Evolutionary conservation across 306 rosid species (phyloP).

Genomic region (Lablab purpureus): DNA sequence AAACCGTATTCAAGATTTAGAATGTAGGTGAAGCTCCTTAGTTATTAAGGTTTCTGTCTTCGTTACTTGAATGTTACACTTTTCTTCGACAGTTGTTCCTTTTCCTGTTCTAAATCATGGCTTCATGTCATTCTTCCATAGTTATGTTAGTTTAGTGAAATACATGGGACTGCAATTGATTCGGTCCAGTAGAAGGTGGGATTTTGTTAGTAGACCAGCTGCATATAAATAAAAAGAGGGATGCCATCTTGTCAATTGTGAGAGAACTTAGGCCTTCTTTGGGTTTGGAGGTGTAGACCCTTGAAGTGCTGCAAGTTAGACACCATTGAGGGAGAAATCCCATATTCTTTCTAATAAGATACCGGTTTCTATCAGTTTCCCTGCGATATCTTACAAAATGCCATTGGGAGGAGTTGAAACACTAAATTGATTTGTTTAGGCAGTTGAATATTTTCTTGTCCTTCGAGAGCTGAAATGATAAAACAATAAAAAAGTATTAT

Average conservation of each 20-base stretch:
- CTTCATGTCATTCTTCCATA: neutral
- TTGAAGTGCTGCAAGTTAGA: too few relatives aligned
- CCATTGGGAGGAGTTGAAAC: neutral
- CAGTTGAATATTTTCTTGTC: constrained; percentile 1
- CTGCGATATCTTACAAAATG: neutral
- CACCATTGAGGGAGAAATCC: too few relatives aligned
- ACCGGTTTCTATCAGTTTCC: too few relatives aligned
- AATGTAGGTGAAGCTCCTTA: constrained; percentile 62
- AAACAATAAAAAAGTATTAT: neutral
- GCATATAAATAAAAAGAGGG: too few relatives aligned
- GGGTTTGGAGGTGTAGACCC: too few relatives aligned
- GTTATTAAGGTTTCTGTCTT: constrained; percentile 17
- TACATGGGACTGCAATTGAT: too few relatives aligned
- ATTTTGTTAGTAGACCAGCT: too few relatives aligned
- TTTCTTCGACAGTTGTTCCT: neutral
- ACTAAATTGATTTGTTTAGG: neutral
- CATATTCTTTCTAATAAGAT: too few relatives aligned
- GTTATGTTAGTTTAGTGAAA: too few relatives aligned
- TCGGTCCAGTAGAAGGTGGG: too few relatives aligned
- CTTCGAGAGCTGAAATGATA: constrained; percentile 15
- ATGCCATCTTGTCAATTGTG: too few relatives aligned
- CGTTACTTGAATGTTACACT: neutral
- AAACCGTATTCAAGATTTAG: constrained; percentile 66
- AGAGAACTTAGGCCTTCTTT: too few relatives aligned
- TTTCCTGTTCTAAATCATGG: neutral